Percentiles rank a stretch among this genome's conserved stretches.
phyloP scores from a whole-genome alignment of 2,329 filamentous ascomycete species.

The Hymenoscyphus fraxineus region DNA sequence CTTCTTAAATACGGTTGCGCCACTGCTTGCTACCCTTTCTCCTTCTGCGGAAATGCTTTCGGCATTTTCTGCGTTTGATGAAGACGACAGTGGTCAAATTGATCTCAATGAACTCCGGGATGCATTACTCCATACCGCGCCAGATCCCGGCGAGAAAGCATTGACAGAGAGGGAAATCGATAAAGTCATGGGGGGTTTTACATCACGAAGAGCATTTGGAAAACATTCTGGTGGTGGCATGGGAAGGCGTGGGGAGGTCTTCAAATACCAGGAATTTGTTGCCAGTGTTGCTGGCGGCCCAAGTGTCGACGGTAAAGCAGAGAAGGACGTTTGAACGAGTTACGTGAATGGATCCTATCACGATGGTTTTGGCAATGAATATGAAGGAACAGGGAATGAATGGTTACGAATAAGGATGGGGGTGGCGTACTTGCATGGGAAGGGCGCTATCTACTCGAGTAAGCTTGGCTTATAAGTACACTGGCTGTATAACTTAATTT shows the following conservation, averaged over 20 bases:
- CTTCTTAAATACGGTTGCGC: constrained; percentile 79
- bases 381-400: not conserved
- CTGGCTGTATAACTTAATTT: not conserved
- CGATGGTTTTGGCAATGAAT: not conserved
- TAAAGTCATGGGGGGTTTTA: constrained; percentile 81
- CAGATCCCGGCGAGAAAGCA: constrained; percentile 63
- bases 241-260: constrained; percentile 74
- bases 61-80: constrained; percentile 92
- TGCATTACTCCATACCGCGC: constrained; percentile 75
- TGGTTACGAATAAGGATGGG: not conserved
- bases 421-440: not conserved
- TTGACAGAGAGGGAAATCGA: constrained; percentile 75
- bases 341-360: not conserved
- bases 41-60: constrained; percentile 77
- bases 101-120: constrained; percentile 79
- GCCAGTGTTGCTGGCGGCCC: constrained; percentile 31
- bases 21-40: constrained; percentile 69
- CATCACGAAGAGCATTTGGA: constrained; percentile 76
- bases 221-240: constrained; percentile 49
- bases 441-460: not conserved
- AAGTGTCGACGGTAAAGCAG: constrained; percentile 24
- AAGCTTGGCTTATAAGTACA: not conserved
- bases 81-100: constrained; percentile 90
- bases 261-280: constrained; percentile 92
- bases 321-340: not conserved